Evolutionary conservation across 106 monocot species (phyloP).

Genomic region (Phalaenopsis equestris): DNA sequence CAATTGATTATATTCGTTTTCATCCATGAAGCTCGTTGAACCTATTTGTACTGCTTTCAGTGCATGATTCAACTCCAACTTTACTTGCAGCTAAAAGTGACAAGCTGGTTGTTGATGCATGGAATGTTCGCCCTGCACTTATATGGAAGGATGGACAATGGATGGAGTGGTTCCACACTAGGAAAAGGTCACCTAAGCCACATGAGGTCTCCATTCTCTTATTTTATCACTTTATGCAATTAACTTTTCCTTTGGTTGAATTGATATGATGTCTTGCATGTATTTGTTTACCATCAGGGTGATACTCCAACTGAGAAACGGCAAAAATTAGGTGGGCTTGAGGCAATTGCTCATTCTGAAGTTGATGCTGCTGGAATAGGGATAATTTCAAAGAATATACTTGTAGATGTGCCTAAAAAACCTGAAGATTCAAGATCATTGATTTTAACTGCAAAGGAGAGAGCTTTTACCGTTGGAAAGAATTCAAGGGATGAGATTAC

Average conservation of each 20-base stretch:
- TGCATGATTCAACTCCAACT: neutral
- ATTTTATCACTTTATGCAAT: neutral
- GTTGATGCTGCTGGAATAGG: constrained; percentile 14
- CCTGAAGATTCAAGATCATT: constrained; percentile 33
- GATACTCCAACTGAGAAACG: constrained; percentile 83
- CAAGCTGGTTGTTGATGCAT: constrained; percentile 42
- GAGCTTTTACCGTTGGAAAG: constrained; percentile 54
- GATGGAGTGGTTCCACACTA: constrained; percentile 45
- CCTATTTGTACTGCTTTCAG: neutral
- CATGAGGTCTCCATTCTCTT: constrained; percentile 44
- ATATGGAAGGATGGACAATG: constrained; percentile 91
- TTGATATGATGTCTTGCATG: neutral
- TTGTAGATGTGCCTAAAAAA: constrained; percentile 18
- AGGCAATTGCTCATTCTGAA: constrained; percentile 17
- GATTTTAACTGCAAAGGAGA: constrained; percentile 49
- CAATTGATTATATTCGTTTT: too few species aligned
- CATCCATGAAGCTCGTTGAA: too few species aligned
- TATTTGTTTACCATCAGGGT: constrained; percentile 30
- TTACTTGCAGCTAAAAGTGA: constrained; percentile 40
- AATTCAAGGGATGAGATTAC: constrained; percentile 17
- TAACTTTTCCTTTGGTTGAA: neutral
- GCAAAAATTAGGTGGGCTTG: constrained; percentile 35
- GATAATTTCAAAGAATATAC: constrained; percentile 13
- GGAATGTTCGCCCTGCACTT: constrained; percentile 79
- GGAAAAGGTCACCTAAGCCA: constrained; percentile 11